Evolutionary conservation across 2,329 filamentous ascomycete species (phyloP).

Genomic region (Microcyclospora tardicrescens): DNA sequence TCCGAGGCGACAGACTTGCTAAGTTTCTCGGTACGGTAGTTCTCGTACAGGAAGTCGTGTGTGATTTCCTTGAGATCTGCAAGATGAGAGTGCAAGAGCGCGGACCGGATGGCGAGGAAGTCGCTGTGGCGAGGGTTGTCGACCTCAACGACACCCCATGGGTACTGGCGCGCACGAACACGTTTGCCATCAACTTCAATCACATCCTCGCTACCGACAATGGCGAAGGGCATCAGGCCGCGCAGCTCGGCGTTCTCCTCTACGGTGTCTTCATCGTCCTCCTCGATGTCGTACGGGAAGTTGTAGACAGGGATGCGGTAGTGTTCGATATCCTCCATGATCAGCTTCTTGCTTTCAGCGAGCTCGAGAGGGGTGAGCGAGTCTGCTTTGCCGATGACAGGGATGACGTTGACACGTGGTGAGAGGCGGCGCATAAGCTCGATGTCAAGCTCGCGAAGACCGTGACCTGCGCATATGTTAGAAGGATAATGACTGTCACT

Average conservation of each 20-base stretch:
- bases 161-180: constrained; percentile 86
- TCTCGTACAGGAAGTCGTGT: constrained; percentile 99
- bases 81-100: constrained; percentile 91
- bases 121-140: constrained; percentile 98
- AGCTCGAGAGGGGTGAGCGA: constrained; percentile 92
- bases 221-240: constrained; percentile 96
- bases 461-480: constrained; percentile 25
- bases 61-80: constrained; percentile 99
- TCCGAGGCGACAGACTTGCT: constrained; percentile 97
- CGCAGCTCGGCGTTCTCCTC: constrained; percentile 97
- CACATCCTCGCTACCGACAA: constrained; percentile 92
- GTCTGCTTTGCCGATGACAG: constrained; percentile 96
- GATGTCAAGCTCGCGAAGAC: constrained; percentile 96
- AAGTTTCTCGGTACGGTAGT: constrained; percentile 99
- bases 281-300: constrained; percentile 99
- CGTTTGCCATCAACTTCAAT: constrained; percentile 87
- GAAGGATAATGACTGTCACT: not conserved
- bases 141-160: constrained; percentile 97
- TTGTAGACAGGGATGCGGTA: constrained; percentile 99
- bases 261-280: constrained; percentile 97
- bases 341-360: constrained; percentile 97
- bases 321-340: constrained; percentile 99
- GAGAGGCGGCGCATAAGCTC: constrained; percentile 99
- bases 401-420: constrained; percentile 95
- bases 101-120: constrained; percentile 93